Conservation (phyloP, 306 rosid species). For the Corylus americana region DNA sequence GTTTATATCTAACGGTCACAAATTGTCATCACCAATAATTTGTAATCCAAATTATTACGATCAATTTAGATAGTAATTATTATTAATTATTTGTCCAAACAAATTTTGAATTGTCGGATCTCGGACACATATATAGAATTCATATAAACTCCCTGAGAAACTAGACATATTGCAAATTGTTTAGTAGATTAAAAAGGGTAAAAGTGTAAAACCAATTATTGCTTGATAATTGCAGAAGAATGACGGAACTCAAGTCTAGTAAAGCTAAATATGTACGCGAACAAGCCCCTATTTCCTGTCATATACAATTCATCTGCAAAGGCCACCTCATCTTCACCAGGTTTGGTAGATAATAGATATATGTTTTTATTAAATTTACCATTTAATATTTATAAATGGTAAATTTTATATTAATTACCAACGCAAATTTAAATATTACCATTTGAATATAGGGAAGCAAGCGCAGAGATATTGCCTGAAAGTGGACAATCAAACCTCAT, state of each 20-base stretch:
- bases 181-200: background rate
- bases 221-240: slow-evolving; percentile 36
- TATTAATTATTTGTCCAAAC: no score
- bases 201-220: background rate
- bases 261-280: slow-evolving; percentile 46
- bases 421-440: no score
- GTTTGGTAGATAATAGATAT: slow-evolving; percentile 17
- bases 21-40: no score
- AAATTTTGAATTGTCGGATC: no score
- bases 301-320: slow-evolving; percentile 54
- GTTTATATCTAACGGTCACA: no score
- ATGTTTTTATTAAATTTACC: background rate
- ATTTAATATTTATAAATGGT: no score
- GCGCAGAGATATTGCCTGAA: background rate
- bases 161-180: no score
- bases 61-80: no score
- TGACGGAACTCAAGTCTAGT: slow-evolving; percentile 48
- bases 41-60: no score
- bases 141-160: no score
- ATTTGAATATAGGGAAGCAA: background rate
- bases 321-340: slow-evolving; percentile 48
- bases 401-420: no score
- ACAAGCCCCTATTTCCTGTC: slow-evolving; percentile 46
- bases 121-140: no score
- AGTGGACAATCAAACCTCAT: background rate